These are phyloP conservation scores for Elsinoe batatas DNA, from an alignment of 2,329 filamentous ascomycete species.

Conservation along the genomic window DNA sequence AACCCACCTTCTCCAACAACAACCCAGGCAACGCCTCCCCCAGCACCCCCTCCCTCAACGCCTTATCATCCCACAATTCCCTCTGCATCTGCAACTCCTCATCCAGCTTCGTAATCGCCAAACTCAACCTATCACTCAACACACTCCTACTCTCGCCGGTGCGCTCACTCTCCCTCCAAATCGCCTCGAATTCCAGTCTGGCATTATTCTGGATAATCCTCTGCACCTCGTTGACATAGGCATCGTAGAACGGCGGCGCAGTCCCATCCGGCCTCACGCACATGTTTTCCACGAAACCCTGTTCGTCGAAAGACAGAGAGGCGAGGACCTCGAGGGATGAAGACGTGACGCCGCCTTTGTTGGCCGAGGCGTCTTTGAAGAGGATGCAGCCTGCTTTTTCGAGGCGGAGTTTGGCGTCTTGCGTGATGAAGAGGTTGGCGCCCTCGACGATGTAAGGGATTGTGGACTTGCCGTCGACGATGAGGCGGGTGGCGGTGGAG, in stretches of 20 bases:
- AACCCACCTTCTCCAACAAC: conserved; percentile 77
- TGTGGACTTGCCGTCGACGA: conserved; percentile 74
- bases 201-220: conserved; percentile 85
- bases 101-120: conserved; percentile 52
- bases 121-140: conserved; percentile 54
- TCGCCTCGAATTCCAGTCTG: conserved; percentile 88
- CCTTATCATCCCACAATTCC: conserved; percentile 77
- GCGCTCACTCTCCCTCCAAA: conserved; percentile 86
- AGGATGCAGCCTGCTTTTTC: conserved; percentile 91
- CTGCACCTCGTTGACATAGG: conserved; percentile 88
- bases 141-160: conserved; percentile 72
- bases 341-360: conserved; percentile 97
- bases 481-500: conserved; percentile 74
- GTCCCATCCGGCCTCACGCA: conserved; percentile 69
- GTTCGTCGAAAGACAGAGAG: conserved; percentile 86
- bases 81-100: conserved; percentile 87
- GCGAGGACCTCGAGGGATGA: conserved; percentile 94
- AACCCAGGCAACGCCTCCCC: conserved; percentile 76
- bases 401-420: conserved; percentile 90
- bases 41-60: conserved; percentile 67
- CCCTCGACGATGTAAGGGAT: conserved; percentile 97
- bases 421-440: conserved; percentile 96
- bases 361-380: conserved; percentile 96
- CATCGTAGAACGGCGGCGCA: conserved; percentile 81
- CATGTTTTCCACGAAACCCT: conserved; percentile 85